phyloP scores from a whole-genome alignment of 2,329 filamentous ascomycete species.

The Cercospora nicotianae region DNA sequence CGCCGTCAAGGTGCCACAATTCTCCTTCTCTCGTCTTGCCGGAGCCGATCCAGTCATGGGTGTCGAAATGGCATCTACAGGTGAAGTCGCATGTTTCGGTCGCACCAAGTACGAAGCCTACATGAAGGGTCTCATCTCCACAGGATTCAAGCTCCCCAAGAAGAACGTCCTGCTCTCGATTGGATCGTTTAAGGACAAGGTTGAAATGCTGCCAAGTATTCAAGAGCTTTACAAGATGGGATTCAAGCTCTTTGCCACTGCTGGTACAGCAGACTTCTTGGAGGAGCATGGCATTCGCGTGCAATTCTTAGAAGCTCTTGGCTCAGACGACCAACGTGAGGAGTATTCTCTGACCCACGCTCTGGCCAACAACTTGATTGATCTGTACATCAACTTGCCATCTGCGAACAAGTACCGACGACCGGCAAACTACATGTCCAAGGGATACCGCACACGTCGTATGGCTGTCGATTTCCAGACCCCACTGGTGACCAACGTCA shows the following conservation, averaged over 20 bases:
- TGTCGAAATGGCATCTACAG: conserved; percentile 98
- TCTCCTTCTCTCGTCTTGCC: conserved; percentile 95
- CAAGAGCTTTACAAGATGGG: conserved; percentile 85
- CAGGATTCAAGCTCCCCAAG: conserved; percentile 93
- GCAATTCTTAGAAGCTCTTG: conserved; percentile 86
- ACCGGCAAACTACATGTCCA: conserved; percentile 97
- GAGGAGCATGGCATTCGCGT: conserved; percentile 89
- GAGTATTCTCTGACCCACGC: conserved; percentile 98
- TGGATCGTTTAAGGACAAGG: conserved; percentile 96
- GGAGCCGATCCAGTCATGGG: conserved; percentile 94
- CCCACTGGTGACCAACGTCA: conserved; percentile 95
- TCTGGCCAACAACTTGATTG: conserved; percentile 95
- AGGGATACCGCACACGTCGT: conserved; percentile 91
- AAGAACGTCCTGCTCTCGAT: conserved; percentile 95
- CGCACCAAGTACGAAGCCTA: conserved; percentile 97
- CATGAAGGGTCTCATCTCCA: conserved; percentile 91
- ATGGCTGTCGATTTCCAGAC: conserved; percentile 99
- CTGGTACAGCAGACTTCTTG: conserved; percentile 94
- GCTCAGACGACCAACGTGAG: conserved; percentile 79
- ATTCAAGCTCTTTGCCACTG: conserved; percentile 93
- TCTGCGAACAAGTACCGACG: conserved; percentile 96
- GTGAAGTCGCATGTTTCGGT: conserved; percentile 96
- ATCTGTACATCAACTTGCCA: conserved; percentile 98
- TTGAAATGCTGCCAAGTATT: conserved; percentile 92
- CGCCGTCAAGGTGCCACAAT: conserved; percentile 96